Conservation (phyloP, 495 filamentous ascomycete genomes). For the Aspergillus ellipticus region DNA sequence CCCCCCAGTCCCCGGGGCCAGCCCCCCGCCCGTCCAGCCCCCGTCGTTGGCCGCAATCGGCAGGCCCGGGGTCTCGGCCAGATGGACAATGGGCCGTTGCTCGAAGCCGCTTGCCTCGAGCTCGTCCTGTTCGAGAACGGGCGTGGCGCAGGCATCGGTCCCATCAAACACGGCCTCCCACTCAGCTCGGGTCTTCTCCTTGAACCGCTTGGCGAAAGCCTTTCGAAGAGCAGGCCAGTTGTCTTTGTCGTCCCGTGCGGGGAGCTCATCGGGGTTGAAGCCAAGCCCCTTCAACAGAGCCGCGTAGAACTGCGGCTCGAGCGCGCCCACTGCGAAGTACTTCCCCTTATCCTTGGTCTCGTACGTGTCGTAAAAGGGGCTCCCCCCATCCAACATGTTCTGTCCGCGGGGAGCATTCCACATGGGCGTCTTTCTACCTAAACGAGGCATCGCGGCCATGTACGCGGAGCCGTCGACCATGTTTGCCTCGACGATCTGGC, state of each 20-base stretch:
- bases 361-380: constrained; percentile 86
- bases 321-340: constrained; percentile 85
- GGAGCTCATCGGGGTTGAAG: constrained; percentile 50
- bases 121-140: constrained; percentile 72
- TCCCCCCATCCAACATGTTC: constrained; percentile 79
- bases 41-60: constrained; percentile 56
- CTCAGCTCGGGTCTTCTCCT: constrained; percentile 67
- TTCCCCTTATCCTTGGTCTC: constrained; percentile 71
- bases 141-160: constrained; percentile 88
- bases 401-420: constrained; percentile 64
- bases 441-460: constrained; percentile 69
- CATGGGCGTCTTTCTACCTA: constrained; percentile 52
- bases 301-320: constrained; percentile 82
- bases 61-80: constrained; percentile 61
- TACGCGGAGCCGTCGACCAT: constrained; percentile 91
- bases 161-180: constrained; percentile 87
- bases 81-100: constrained; percentile 69
- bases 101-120: constrained; percentile 65
- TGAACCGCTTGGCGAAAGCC: constrained; percentile 62
- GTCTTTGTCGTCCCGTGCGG: constrained; percentile 48
- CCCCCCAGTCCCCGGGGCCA: constrained; percentile 68
- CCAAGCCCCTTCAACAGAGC: constrained; percentile 62
- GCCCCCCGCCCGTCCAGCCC: constrained; percentile 56
- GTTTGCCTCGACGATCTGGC: constrained; percentile 89
- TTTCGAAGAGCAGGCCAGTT: constrained; percentile 63